A percentile compares a stretch with the other conserved stretches of the same genome.
Evolutionary conservation across 768 basidiomycete species (phyloP).

Genomic region (Lactarius sanguifluus): DNA sequence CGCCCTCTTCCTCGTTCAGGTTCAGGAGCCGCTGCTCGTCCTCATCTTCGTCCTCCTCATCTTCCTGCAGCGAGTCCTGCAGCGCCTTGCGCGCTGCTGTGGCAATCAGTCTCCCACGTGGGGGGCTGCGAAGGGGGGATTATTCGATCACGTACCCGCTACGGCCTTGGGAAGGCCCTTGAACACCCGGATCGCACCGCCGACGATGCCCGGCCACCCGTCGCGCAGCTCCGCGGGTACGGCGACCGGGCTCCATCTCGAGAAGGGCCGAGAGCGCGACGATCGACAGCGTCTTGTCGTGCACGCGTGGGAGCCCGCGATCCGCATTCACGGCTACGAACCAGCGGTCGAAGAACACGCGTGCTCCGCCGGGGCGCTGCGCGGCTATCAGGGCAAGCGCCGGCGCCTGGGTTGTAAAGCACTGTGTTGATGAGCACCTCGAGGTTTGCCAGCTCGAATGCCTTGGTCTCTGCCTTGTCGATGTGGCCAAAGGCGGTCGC

Average conservation of each 20-base stretch:
- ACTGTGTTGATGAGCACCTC: constrained; percentile 81
- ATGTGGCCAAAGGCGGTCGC: constrained; percentile 56
- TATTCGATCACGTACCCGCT: constrained; percentile 48
- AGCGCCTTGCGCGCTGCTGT: constrained; percentile 57
- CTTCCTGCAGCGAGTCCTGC: constrained; percentile 44
- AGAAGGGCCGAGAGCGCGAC: constrained; percentile 74
- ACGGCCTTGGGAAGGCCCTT: constrained; percentile 76
- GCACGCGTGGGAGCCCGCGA: constrained; percentile 71
- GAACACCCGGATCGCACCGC: constrained; percentile 69
- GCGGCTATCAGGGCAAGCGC: constrained; percentile 74
- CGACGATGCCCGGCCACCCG: constrained; percentile 76
- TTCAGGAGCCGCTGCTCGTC: constrained; percentile 54
- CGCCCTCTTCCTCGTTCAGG: constrained; percentile 72
- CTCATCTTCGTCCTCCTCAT: constrained; percentile 30
- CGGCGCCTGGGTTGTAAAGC: constrained; percentile 79
- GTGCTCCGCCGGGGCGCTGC: constrained; percentile 56
- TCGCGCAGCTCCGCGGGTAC: constrained; percentile 62
- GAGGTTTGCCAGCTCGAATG: constrained; percentile 74
- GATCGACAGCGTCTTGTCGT: constrained; percentile 86
- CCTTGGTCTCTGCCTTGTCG: constrained; percentile 59
- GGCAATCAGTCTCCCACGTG: not conserved
- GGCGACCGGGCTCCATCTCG: constrained; percentile 56
- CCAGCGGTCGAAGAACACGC: constrained; percentile 84
- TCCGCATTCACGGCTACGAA: constrained; percentile 66
- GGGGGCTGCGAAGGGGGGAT: too few relatives aligned